Evolutionary conservation across 768 basidiomycete genomes (phyloP), one percentile per base, ranked within the genome.

Genomic region (Chalciporus pseudorubinellus): DNA sequence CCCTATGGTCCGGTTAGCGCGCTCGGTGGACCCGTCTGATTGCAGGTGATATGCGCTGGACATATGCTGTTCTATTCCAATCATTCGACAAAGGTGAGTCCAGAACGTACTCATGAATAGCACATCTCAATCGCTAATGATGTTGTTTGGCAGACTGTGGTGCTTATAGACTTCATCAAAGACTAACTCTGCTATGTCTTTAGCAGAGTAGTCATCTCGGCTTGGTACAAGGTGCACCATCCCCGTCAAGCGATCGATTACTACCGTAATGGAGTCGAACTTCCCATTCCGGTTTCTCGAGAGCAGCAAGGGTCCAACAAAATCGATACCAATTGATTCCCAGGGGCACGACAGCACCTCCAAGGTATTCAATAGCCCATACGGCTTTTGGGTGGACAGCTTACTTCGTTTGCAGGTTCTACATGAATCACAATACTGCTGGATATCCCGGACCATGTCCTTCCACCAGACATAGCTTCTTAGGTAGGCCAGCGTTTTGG

Each of bases 21-120:
- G 56, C 49, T 77, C 74, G 0, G 70, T 74, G 0, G 68, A 52
- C 0, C 75, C 73, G 51, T 77, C 73, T 0, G 74, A 72, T 48
- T 78, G 60, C 0, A 76, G 76, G 50, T 78, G 76, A 48, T 68
- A 77, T 0, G 73, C 57, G 0, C 69, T 72, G 0, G 72, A 75
- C 67, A 78, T 68, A n/a, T n/a, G n/a, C n/a, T n/a, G n/a, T 13
- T 70, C 61, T 0, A 61, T 59, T 0, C 69, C 67, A 0, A 72
- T 46, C 8, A 61, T 58, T 36, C 53, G 38, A 50, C 74, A 60
- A 0, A 78, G 55, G 10, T 64, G 59, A 9, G 47, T 43, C 78
- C 77, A 79, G 51, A 78, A 78, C 0, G 39, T 47, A n/a, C 73
- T 72, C 0, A 73, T 78, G 56, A 78, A 80, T 4, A 74, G 55